phyloP scores from a whole-genome alignment of 2,329 filamentous ascomycete species.

The Cytospora paraplurivora region DNA sequence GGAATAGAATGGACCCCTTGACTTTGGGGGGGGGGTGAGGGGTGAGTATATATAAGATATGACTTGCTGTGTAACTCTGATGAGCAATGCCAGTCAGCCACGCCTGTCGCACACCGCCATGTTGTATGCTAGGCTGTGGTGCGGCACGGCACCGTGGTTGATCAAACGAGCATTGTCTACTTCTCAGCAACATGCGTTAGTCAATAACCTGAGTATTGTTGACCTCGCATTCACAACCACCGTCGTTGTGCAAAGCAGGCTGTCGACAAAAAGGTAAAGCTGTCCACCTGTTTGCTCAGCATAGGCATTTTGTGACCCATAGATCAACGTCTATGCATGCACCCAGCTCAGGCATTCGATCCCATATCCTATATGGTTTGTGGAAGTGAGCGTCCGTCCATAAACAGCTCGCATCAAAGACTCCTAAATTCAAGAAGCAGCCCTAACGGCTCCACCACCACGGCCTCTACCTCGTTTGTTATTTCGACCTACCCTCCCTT shows the following conservation, averaged over 20 bases:
- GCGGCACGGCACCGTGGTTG: neutral
- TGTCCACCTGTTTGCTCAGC: neutral
- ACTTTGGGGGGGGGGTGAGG: neutral
- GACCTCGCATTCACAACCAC: neutral
- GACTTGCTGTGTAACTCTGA: neutral
- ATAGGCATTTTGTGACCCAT: neutral
- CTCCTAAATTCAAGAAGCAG: neutral
- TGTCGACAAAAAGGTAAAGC: neutral
- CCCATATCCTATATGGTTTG: neutral
- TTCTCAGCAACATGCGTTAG: neutral
- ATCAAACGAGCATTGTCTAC: neutral
- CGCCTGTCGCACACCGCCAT: neutral
- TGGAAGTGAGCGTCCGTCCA: neutral
- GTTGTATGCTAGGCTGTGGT: neutral
- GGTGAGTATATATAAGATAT: neutral
- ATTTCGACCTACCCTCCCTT: slow-evolving; percentile 19
- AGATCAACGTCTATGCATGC: neutral
- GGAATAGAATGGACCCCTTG: neutral
- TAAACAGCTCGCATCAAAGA: neutral
- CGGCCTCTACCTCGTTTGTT: slow-evolving; percentile 16
- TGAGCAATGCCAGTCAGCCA: neutral
- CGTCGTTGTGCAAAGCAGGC: neutral
- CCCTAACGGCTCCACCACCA: slow-evolving; percentile 16
- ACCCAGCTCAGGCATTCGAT: neutral
- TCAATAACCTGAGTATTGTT: neutral